These are phyloP conservation scores for Septoria petroselini DNA, from an alignment of 2,329 filamentous ascomycete species.

Conservation along the genomic window DNA sequence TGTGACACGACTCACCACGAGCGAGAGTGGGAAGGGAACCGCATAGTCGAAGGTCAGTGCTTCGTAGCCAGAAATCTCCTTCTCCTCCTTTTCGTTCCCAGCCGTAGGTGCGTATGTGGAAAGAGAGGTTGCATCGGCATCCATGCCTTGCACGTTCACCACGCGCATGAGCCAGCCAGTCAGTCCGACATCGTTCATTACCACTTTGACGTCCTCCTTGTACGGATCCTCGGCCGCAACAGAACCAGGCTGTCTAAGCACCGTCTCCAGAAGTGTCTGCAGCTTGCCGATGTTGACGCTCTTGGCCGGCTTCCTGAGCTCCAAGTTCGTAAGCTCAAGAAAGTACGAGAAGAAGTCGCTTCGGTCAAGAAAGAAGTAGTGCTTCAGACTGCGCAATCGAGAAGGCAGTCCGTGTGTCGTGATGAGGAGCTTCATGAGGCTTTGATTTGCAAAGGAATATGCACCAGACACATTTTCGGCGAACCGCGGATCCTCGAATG, in stretches of 20 bases:
- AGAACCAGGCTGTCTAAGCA: conserved; percentile 91
- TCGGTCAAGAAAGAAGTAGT: conserved; percentile 98
- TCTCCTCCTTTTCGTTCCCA: conserved; percentile 64
- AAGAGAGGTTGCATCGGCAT: conserved; percentile 55
- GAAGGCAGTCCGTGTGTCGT: conserved; percentile 89
- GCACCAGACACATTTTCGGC: conserved; percentile 93
- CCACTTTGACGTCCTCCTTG: conserved; percentile 96
- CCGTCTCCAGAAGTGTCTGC: conserved; percentile 91
- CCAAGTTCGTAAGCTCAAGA: conserved; percentile 82
- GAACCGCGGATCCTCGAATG: conserved; percentile 87
- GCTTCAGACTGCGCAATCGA: conserved; percentile 84
- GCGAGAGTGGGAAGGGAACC: conserved; percentile 89
- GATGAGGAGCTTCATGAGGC: conserved; percentile 81
- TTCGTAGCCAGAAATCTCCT: conserved; percentile 84
- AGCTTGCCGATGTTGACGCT: conserved; percentile 88
- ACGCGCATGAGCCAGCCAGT: conserved; percentile 94
- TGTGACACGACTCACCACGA: conserved; percentile 94
- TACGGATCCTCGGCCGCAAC: conserved; percentile 92
- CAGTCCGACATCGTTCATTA: conserved; percentile 91
- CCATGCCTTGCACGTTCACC: conserved; percentile 92
- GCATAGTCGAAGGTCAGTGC: conserved; percentile 91
- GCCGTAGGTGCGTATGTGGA: conserved; percentile 67
- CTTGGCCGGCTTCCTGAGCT: conserved; percentile 78
- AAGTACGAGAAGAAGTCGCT: conserved; percentile 99
- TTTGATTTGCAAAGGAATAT: conserved; percentile 93